Conservation (phyloP, 1,284 basidiomycete genomes). For the Cutaneotrichosporon mucoides region DNA sequence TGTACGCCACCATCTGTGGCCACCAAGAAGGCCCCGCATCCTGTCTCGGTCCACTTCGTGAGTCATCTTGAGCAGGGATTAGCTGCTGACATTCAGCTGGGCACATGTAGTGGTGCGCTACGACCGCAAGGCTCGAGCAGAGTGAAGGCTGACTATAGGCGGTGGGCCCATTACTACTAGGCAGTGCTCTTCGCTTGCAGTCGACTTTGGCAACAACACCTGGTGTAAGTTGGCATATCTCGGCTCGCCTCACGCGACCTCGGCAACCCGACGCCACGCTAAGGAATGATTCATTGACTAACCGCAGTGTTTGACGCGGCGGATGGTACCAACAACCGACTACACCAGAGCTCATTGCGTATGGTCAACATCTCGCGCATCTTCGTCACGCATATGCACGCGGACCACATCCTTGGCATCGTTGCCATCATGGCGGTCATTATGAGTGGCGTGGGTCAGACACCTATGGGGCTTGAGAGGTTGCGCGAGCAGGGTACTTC, state of each 20-base stretch:
- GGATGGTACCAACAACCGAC: slow-evolving; percentile 78
- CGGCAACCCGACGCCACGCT: too few relatives aligned
- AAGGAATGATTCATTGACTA: background rate
- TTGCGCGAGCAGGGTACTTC: slow-evolving; percentile 30
- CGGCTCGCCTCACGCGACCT: too few relatives aligned
- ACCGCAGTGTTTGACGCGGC: slow-evolving; percentile 75
- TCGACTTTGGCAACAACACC: slow-evolving; percentile 47
- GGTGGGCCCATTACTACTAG: slow-evolving; percentile 46
- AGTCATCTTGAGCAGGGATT: slow-evolving; percentile 7
- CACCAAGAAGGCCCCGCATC: slow-evolving; percentile 14
- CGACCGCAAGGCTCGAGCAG: too few relatives aligned
- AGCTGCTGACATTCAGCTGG: slow-evolving; percentile 29
- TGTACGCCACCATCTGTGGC: background rate
- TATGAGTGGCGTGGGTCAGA: slow-evolving; percentile 54
- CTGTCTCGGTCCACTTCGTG: slow-evolving; percentile 42
- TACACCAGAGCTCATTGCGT: slow-evolving; percentile 62
- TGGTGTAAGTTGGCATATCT: slow-evolving; percentile 38
- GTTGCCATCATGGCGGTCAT: slow-evolving; percentile 66
- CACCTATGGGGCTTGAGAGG: slow-evolving; percentile 30
- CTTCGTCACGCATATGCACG: slow-evolving; percentile 88
- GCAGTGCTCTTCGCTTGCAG: slow-evolving; percentile 48
- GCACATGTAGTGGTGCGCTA: slow-evolving; percentile 44
- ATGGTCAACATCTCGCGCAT: slow-evolving; percentile 63
- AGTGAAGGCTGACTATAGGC: slow-evolving; percentile 24
- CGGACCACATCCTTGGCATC: slow-evolving; percentile 76